phyloP scores from a whole-genome alignment of 768 basidiomycete genomes.

The Leccinum disarticulatum region DNA sequence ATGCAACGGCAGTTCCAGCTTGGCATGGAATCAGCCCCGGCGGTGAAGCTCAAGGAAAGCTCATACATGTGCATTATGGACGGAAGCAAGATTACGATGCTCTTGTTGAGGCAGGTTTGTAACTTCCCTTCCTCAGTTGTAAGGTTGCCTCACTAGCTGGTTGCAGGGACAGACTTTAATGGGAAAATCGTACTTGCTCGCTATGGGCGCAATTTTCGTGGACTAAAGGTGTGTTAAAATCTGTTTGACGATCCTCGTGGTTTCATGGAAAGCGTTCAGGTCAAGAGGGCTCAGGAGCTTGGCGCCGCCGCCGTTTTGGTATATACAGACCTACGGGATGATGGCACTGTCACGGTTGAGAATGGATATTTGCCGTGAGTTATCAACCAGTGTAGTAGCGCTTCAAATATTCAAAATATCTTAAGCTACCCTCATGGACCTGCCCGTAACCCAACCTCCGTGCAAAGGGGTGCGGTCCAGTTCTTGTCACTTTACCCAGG shows the following conservation, averaged over 20 bases:
- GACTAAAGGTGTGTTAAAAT: slow-evolving; percentile 67
- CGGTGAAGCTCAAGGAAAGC: slow-evolving; percentile 63
- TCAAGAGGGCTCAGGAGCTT: slow-evolving; percentile 85
- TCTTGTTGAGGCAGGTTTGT: slow-evolving; percentile 49
- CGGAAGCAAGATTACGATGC: slow-evolving; percentile 61
- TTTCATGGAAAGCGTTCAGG: slow-evolving; percentile 41
- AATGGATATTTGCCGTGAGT: slow-evolving; percentile 71
- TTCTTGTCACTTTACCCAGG: slow-evolving; percentile 68
- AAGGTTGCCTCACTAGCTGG: slow-evolving; percentile 1
- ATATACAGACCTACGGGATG: slow-evolving; percentile 86
- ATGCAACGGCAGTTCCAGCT: slow-evolving; percentile 54
- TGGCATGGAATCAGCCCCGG: slow-evolving; percentile 71
- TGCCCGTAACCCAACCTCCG: slow-evolving; percentile 79
- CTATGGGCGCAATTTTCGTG: slow-evolving; percentile 79
- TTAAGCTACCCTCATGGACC: slow-evolving; percentile 67
- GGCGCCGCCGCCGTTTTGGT: slow-evolving; percentile 81
- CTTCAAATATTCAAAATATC: background rate
- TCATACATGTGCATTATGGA: slow-evolving; percentile 61
- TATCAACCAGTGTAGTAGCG: background rate
- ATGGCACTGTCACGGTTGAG: slow-evolving; percentile 73
- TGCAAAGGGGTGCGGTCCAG: slow-evolving; percentile 85
- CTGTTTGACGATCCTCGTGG: slow-evolving; percentile 10
- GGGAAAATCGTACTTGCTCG: slow-evolving; percentile 80
- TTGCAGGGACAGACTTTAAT: slow-evolving; percentile 59
- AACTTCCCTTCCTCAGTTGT: background rate